Conservation (phyloP, 2,329 filamentous ascomycete genomes). For the Zymoseptoria brevis region DNA sequence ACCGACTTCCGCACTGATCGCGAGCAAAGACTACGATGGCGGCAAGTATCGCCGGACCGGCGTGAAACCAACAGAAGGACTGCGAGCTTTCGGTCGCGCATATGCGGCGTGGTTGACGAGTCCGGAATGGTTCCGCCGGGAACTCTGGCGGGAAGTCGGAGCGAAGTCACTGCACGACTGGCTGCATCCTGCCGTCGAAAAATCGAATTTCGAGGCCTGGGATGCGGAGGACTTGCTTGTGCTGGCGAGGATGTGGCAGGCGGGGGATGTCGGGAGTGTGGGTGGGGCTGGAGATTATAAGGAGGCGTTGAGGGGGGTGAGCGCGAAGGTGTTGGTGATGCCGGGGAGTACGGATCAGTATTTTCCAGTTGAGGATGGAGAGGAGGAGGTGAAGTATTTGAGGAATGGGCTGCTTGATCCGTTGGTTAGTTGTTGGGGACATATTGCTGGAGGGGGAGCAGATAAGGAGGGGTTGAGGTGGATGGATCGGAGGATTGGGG, state of each 20-base stretch:
- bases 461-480: neutral
- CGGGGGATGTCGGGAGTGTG: neutral
- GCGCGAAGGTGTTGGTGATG: conserved; percentile 1
- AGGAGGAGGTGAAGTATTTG: neutral
- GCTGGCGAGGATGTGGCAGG: conserved; percentile 4
- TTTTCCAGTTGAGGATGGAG: neutral
- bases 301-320: neutral
- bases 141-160: conserved; percentile 1
- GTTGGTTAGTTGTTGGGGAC: neutral
- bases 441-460: conserved; percentile 1
- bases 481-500: neutral
- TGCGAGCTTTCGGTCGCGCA: neutral
- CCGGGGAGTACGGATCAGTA: conserved; percentile 2
- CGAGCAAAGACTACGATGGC: conserved; percentile 1
- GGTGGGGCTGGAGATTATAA: neutral
- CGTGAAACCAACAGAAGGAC: neutral
- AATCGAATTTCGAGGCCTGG: neutral
- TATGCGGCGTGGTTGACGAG: conserved; percentile 2
- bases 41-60: neutral
- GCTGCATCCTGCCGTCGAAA: neutral
- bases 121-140: conserved; percentile 1
- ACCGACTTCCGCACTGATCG: neutral
- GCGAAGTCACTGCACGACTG: neutral
- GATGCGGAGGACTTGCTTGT: conserved; percentile 2
- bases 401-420: conserved; percentile 1